Conservation (phyloP, 371 early-diverging fungal species). For the Mucor irregularis region DNA sequence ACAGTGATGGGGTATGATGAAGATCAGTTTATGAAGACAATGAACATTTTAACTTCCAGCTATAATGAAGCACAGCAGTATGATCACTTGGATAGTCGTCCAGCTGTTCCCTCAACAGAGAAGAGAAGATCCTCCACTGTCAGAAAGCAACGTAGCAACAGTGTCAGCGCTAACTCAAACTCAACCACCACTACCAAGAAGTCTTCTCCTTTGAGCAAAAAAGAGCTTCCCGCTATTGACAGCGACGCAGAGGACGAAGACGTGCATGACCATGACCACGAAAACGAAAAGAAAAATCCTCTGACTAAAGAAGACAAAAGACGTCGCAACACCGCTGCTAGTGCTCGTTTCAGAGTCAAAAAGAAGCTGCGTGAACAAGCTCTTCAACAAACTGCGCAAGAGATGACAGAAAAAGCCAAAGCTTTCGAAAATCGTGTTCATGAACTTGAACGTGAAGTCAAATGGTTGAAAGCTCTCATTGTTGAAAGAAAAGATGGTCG, state of each 20-base stretch:
- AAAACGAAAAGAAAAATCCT: not conserved
- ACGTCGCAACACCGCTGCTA: conserved; percentile 91
- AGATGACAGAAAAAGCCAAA: conserved; percentile 79
- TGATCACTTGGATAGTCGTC: not conserved
- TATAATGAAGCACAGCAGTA: conserved; percentile 4
- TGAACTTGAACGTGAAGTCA: conserved; percentile 89
- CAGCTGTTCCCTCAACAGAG: not conserved
- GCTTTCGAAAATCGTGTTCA: conserved; percentile 70
- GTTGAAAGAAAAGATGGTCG: conserved; percentile 70
- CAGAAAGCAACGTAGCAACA: conserved; percentile 4
- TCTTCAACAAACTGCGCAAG: conserved; percentile 79
- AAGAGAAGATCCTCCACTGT: not conserved
- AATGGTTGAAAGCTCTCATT: conserved; percentile 85
- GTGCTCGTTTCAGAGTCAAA: conserved; percentile 94
- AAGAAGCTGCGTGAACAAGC: conserved; percentile 89
- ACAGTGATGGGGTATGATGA: conserved; percentile 12
- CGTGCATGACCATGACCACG: not conserved
- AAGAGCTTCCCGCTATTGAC: not conserved
- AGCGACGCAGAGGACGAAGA: not conserved
- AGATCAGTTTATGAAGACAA: conserved; percentile 26
- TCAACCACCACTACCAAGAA: not conserved
- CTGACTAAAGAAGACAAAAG: conserved; percentile 83
- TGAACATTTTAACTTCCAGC: conserved; percentile 10
- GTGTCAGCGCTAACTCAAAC: not conserved
- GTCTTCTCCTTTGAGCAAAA: not conserved